Percentiles rank a stretch among this genome's conserved stretches.
Evolutionary conservation across 2,329 filamentous ascomycete species (phyloP).

Genomic region (Nemania sp.): DNA sequence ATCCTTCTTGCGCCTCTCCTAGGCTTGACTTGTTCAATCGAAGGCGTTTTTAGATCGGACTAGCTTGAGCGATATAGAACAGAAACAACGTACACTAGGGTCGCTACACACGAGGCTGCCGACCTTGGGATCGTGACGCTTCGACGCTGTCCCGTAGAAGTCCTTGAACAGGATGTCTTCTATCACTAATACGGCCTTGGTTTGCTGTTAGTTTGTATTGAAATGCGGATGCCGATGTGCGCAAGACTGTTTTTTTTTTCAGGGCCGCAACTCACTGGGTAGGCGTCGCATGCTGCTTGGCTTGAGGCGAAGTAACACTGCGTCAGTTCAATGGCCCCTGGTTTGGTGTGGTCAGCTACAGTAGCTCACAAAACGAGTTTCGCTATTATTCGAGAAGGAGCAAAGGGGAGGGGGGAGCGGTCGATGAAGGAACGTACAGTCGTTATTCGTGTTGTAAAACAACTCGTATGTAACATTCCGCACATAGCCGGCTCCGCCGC

Average conservation of each 20-base stretch:
- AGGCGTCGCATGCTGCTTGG: slow-evolving; percentile 32
- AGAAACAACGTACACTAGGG: slow-evolving; percentile 29
- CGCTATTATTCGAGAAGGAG: no score
- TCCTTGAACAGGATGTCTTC: slow-evolving; percentile 65
- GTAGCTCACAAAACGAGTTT: no score
- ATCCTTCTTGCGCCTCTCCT: no score
- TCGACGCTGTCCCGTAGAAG: slow-evolving; percentile 62
- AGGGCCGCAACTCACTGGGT: slow-evolving; percentile 45
- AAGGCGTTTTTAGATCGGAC: no score
- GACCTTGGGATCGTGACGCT: slow-evolving; percentile 39
- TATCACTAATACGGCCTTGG: slow-evolving; percentile 61
- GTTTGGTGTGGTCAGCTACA: not conserved
- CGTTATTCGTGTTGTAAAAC: slow-evolving; percentile 68
- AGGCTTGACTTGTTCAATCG: no score
- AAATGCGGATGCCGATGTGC: not conserved
- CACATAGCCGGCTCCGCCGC: slow-evolving; percentile 70
- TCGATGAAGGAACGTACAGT: slow-evolving; percentile 53
- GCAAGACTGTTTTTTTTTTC: not conserved
- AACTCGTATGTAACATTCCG: slow-evolving; percentile 71
- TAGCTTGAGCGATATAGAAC: not conserved
- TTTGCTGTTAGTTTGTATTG: not conserved
- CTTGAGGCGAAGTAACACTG: slow-evolving; percentile 39
- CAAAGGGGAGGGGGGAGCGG: not conserved
- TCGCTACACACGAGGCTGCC: slow-evolving; percentile 41
- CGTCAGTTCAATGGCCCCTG: slow-evolving; percentile 38